Evolutionary conservation across 768 basidiomycete genomes (phyloP), one percentile per base, ranked within the genome.

Genomic region (Mycena epipterygia): DNA sequence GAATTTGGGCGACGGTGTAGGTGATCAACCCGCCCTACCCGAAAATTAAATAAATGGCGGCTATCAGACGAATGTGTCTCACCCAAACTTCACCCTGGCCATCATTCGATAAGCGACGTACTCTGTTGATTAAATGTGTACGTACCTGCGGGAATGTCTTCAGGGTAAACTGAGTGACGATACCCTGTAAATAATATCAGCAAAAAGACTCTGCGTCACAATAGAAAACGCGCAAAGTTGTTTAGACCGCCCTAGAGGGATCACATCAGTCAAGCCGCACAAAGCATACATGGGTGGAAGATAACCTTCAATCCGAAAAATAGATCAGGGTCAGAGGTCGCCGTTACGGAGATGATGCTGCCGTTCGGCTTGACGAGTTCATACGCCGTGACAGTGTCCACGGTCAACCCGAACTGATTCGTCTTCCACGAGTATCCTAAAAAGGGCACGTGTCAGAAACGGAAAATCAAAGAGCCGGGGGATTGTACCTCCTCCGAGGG

Each of bases 341-440:
- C 65, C 3, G 82, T 84, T 1, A 85, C 82, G 9, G 73, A 79
- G 0, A 78, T 75, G 1, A 88, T 77, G 0, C 79, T 81, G 11
- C 90, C 89, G 70, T 85, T 84, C 0, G 90, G 90, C 59, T 87
- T 79, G 0, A 90, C 90, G 1, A 92, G 80, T 70, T 91, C 88
- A 72, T 80, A 90, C 0, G 84, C 84, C n/a, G 79, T 78, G 37
- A 91, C 81, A 1, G 82, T 89, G 68, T 92, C 91, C n/a, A 86
- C 73, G 0, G 88, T 86, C 57, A 93, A 70, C 16, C 91, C 91
- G 68, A 86, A 81, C 64, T 91, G 88, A 67, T 91, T 91, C 0
- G 88, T 88, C 59, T 84, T 80, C 87, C 87, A 92, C 16, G 91
- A 91, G 73, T 90, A 92, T 4, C 91, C 71, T 72, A 46, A 25